A percentile compares a stretch with the other conserved stretches of the same genome.
phyloP scores from a whole-genome alignment of 768 basidiomycete species.

The Leccinum disarticulatum region DNA sequence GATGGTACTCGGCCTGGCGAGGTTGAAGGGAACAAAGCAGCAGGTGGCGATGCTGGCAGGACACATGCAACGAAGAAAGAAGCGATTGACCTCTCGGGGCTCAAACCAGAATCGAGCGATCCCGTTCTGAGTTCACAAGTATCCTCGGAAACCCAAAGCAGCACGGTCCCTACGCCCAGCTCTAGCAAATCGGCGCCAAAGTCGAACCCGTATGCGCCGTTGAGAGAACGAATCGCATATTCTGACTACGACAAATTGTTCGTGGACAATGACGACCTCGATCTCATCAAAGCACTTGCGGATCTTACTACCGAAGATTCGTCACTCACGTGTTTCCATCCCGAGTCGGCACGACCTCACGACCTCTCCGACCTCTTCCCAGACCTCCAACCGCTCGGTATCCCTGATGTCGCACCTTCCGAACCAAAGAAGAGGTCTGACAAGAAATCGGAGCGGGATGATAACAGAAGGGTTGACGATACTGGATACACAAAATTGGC shows the following conservation, averaged over 20 bases:
- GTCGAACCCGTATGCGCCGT: constrained; percentile 48
- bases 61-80: constrained; percentile 30
- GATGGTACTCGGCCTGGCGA: constrained; percentile 25
- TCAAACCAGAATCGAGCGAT: constrained; percentile 58
- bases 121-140: constrained; percentile 48
- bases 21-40: constrained; percentile 27
- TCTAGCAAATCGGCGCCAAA: constrained; percentile 42
- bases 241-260: constrained; percentile 47
- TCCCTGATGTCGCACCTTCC: constrained; percentile 46
- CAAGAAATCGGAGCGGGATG: constrained; percentile 59
- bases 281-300: constrained; percentile 50
- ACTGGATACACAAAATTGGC: constrained; percentile 72
- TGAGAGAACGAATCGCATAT: constrained; percentile 58
- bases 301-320: constrained; percentile 36
- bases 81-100: constrained; percentile 31
- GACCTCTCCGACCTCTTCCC: constrained; percentile 78
- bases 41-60: constrained; percentile 6
- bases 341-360: constrained; percentile 34
- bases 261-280: constrained; percentile 50
- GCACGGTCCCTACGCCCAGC: constrained; percentile 5
- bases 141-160: constrained; percentile 38
- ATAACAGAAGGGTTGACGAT: constrained; percentile 76
- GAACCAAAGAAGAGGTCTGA: constrained; percentile 53
- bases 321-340: constrained; percentile 12
- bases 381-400: constrained; percentile 64